phyloP scores from a whole-genome alignment of 2,329 filamentous ascomycete species.

The Taxawa tesnikishii region DNA sequence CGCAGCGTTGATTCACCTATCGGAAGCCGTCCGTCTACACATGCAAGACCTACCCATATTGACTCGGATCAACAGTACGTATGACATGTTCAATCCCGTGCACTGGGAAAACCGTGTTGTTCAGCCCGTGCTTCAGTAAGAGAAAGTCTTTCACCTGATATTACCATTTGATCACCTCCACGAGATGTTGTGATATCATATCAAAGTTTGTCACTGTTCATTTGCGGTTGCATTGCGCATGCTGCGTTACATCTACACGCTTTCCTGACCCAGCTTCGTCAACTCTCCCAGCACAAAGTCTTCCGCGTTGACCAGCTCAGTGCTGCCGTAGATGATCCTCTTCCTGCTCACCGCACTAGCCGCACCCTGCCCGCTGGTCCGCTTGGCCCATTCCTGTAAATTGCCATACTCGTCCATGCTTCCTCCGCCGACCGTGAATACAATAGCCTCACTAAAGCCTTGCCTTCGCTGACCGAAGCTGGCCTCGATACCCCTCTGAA shows the following conservation, averaged over 20 bases:
- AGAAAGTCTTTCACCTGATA: too few species aligned
- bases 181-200: too few species aligned
- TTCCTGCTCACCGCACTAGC: conserved; percentile 49
- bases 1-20: too few species aligned
- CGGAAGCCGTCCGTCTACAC: too few species aligned
- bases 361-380: conserved; percentile 49
- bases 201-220: conserved; percentile 1
- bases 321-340: conserved; percentile 89
- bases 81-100: too few species aligned
- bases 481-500: conserved; percentile 53
- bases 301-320: conserved; percentile 54
- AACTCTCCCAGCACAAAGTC: conserved; percentile 49
- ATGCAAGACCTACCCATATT: too few species aligned
- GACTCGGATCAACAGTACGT: too few species aligned
- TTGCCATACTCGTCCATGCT: conserved; percentile 99
- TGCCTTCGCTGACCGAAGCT: conserved; percentile 76
- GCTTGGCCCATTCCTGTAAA: conserved; percentile 84
- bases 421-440: conserved; percentile 56
- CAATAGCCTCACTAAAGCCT: conserved; percentile 27
- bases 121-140: too few species aligned
- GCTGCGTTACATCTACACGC: conserved; percentile 18
- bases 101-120: too few species aligned
- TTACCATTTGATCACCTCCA: too few species aligned
- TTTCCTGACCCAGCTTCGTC: conserved; percentile 44
- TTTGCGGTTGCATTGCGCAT: conserved; percentile 1